These are phyloP conservation scores for Sporisorium scitamineum DNA, from an alignment of 1,284 basidiomycete genomes.

Conservation along the genomic window DNA sequence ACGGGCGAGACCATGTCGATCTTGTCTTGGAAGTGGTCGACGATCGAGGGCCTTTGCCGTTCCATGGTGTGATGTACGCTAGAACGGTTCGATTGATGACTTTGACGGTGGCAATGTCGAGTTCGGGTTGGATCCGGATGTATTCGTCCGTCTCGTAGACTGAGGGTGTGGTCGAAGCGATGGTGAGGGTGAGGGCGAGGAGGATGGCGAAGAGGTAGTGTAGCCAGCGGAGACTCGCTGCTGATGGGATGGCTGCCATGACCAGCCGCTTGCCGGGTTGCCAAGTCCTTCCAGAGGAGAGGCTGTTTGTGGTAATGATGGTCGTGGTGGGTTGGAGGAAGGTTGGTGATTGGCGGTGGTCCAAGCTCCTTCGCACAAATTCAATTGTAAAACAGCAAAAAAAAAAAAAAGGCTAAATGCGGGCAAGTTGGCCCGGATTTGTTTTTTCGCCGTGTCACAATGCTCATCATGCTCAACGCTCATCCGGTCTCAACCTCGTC, in stretches of 20 bases:
- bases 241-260: not conserved
- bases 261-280: not conserved
- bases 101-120: not conserved
- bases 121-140: conserved; percentile 17
- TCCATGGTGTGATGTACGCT: conserved; percentile 60
- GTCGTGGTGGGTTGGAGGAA: not conserved
- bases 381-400: not conserved
- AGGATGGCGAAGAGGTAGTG: not conserved
- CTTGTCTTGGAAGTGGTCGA: conserved; percentile 30
- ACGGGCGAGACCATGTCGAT: conserved; percentile 51
- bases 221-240: not conserved
- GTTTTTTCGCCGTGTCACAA: not conserved
- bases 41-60: conserved; percentile 29
- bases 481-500: not conserved
- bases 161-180: not conserved
- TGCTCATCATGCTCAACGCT: not conserved
- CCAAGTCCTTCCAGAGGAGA: not conserved
- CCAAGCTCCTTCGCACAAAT: not conserved
- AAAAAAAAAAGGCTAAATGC: not conserved
- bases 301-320: not conserved
- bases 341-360: not conserved
- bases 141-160: conserved; percentile 29
- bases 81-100: conserved; percentile 24
- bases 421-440: not conserved
- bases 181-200: not conserved